Evolutionary conservation across 1,284 basidiomycete genomes (phyloP).

Genomic region (Irpex sp.): DNA sequence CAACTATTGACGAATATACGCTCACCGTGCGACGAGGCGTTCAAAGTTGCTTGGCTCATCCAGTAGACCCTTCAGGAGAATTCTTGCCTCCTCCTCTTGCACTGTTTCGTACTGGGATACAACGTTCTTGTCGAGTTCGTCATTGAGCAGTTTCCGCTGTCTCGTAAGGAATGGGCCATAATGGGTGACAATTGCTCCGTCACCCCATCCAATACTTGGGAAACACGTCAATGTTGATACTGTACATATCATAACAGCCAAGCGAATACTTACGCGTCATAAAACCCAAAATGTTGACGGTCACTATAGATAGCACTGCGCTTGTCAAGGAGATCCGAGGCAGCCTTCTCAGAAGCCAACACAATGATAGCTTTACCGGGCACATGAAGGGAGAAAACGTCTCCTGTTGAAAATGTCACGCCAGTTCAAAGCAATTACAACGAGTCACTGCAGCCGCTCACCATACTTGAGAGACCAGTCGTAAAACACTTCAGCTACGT

Average conservation of each 20-base stretch:
- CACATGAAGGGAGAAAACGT: not conserved
- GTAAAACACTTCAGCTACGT: not conserved
- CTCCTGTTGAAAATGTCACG: not conserved
- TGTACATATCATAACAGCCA: too few species aligned
- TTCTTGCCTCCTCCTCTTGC: not conserved
- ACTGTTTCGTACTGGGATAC: not conserved
- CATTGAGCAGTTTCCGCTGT: not conserved
- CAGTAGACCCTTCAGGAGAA: not conserved
- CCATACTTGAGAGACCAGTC: not conserved
- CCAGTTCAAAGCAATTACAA: not conserved
- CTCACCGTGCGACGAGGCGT: too few species aligned
- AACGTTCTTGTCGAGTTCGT: not conserved
- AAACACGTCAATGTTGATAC: too few species aligned
- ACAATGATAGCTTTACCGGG: conserved; percentile 6
- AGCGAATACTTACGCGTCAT: too few species aligned
- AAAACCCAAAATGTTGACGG: not conserved
- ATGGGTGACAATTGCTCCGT: not conserved
- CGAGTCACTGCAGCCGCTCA: not conserved
- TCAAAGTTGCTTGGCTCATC: not conserved
- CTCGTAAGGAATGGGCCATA: not conserved
- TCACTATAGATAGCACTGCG: conserved; percentile 16
- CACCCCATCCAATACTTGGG: not conserved
- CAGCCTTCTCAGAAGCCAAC: conserved; percentile 6
- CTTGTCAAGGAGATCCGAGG: conserved; percentile 16
- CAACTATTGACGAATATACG: too few species aligned